Evolutionary conservation across 805 yeast species (phyloP).

Genomic region (Candida vaughaniae): DNA sequence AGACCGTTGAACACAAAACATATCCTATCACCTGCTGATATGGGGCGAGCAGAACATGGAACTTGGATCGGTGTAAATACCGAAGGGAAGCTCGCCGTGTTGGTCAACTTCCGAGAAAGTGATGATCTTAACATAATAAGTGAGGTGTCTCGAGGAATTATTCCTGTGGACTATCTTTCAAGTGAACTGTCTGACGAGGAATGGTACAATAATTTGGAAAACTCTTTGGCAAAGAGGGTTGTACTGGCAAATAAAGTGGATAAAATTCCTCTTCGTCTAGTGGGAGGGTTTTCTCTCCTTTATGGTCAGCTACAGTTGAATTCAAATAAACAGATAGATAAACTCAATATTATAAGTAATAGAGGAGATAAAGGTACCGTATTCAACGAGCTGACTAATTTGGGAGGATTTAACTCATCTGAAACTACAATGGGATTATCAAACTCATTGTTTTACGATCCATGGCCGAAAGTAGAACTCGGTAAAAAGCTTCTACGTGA

Average conservation of each 20-base stretch:
- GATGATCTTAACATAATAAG: conserved; percentile 21
- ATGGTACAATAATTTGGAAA: conserved; percentile 43
- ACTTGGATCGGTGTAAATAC: conserved; percentile 85
- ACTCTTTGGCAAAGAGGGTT: conserved; percentile 10
- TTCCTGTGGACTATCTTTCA: conserved; percentile 47
- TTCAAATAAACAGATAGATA: conserved; percentile 23
- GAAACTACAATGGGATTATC: conserved; percentile 55
- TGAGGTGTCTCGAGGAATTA: conserved; percentile 51
- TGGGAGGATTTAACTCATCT: not conserved
- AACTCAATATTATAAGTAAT: conserved; percentile 49
- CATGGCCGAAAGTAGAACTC: conserved; percentile 70
- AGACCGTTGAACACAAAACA: conserved; percentile 30
- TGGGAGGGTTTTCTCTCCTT: conserved; percentile 65
- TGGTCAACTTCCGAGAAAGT: conserved; percentile 71
- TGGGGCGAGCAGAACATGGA: conserved; percentile 73
- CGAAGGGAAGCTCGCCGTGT: conserved; percentile 61
- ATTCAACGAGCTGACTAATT: conserved; percentile 20
- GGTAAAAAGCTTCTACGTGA: conserved; percentile 41
- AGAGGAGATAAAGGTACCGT: conserved; percentile 42
- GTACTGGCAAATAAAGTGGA: conserved; percentile 3
- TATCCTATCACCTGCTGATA: conserved; percentile 69
- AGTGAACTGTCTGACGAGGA: conserved; percentile 33
- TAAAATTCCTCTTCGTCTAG: conserved; percentile 21
- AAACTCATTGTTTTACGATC: conserved; percentile 61
- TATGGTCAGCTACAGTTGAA: conserved; percentile 48